Base-by-base conservation (phyloP, 768 basidiomycete genomes). In the Kwoniella newhampshirensis region DNA sequence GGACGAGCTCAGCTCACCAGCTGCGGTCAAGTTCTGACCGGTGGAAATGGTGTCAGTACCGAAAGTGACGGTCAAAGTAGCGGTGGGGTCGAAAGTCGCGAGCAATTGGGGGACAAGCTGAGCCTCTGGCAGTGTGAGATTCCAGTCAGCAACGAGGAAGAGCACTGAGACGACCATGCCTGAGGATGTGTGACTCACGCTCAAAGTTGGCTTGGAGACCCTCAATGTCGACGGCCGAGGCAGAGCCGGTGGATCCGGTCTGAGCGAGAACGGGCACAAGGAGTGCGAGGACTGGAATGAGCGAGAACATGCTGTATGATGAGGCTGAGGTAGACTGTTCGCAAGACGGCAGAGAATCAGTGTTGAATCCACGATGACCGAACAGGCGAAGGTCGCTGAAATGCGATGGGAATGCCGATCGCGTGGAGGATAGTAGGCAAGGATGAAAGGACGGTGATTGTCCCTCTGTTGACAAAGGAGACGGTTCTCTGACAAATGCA, bases 31-130 rank as follows among this genome's bases (percentile, higher is more conserved):
- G 26, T 74, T 60, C 75, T 86, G 83, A 41, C 89, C 89, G 2
- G 85, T 81, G 17, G 80, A 60, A 28, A 86, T 77, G 55, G 62
- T 76, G 13, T 82, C 82, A 18, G 82, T 77, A 40, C 81, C 82
- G 59, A 79, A 89, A 55, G 79, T 75, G 57, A 86, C 75, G 40
- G 77, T 72, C 50, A 90, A 78, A 40, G 84, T 43, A n/a, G 84
- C 86, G 20, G 71, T 74, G 5, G 87, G 88, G 54, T 77, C 73
- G 75, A 90, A 89, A n/a, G 77, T 74, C 6, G 80, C 23, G 44
- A 91, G 64, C 43, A 87, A 75, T 51, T 81, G 77, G 1, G 89
- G 88, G 39, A 87, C 84, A 60, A 90, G 68, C 45, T 64, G 63
- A 23, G 77, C 67, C 50, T 74, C 75, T 75, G 54, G 15, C 42